Conservation (phyloP, 169 alveolate genomes). For the Theileria parva region DNA sequence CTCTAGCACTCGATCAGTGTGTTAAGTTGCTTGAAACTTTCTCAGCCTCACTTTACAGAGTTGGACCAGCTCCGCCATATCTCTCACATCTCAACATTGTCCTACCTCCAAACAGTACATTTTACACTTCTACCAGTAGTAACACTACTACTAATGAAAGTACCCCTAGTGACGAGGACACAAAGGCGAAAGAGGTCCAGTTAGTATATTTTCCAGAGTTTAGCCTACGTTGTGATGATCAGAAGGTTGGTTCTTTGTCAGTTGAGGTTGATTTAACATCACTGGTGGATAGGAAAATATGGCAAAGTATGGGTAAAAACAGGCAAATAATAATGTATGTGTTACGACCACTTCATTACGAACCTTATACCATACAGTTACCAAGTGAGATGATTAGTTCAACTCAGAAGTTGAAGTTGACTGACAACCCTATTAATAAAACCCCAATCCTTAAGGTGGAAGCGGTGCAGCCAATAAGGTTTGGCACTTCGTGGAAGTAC, state of each 20-base stretch:
- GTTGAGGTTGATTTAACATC: constrained; percentile 59
- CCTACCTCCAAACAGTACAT: not conserved
- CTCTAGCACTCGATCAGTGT: constrained; percentile 73
- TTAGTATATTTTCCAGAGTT: constrained; percentile 45
- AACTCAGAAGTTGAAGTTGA: constrained; percentile 32
- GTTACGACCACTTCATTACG: constrained; percentile 73
- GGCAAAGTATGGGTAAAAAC: constrained; percentile 60
- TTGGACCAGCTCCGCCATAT: constrained; percentile 45
- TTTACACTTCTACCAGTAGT: not conserved
- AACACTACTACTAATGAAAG: not conserved
- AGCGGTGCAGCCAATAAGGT: constrained; percentile 74
- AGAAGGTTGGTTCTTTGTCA: constrained; percentile 64
- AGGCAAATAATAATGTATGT: constrained; percentile 58
- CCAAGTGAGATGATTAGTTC: constrained; percentile 45
- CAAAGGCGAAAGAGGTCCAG: not conserved
- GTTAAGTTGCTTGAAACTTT: not conserved
- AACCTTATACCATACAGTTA: constrained; percentile 67
- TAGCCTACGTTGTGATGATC: constrained; percentile 67
- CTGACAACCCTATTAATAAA: constrained; percentile 57
- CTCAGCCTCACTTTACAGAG: not conserved
- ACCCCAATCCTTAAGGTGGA: constrained; percentile 55
- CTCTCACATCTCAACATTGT: constrained; percentile 31
- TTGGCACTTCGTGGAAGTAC: constrained; percentile 72
- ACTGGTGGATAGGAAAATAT: constrained; percentile 9
- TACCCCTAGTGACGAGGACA: not conserved